Conservation (phyloP, 1,284 basidiomycete species). For the Microbotryum violaceum region DNA sequence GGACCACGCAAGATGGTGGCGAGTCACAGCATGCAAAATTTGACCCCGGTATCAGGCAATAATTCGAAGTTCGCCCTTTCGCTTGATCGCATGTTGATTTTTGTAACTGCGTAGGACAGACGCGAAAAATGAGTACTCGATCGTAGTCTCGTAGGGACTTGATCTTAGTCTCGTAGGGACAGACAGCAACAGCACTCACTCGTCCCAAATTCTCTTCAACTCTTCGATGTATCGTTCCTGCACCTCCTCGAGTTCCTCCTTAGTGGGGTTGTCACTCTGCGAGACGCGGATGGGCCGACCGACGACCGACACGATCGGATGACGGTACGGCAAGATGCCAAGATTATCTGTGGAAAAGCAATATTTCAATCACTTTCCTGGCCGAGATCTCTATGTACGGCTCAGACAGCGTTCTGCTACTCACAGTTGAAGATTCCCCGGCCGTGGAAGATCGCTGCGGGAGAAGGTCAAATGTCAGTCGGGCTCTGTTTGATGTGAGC, state of each 20-base stretch:
- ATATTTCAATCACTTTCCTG: not conserved
- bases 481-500: not conserved
- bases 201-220: slow-evolving; percentile 41
- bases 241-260: slow-evolving; percentile 69
- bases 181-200: slow-evolving; percentile 2
- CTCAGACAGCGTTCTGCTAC: slow-evolving; percentile 34
- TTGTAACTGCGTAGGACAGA: too few species aligned
- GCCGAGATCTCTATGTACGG: too few species aligned
- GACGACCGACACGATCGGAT: slow-evolving; percentile 89
- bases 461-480: not conserved
- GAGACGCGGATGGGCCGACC: slow-evolving; percentile 78
- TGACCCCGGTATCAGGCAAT: too few species aligned
- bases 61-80: too few species aligned
- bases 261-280: slow-evolving; percentile 66
- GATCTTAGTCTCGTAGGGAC: too few species aligned
- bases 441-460: slow-evolving; percentile 34
- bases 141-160: too few species aligned
- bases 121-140: too few species aligned
- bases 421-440: slow-evolving; percentile 69
- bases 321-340: slow-evolving; percentile 85
- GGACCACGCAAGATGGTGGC: too few species aligned
- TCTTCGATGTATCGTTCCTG: slow-evolving; percentile 88
- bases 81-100: too few species aligned
- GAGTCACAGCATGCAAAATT: too few species aligned
- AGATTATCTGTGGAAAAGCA: slow-evolving; percentile 58